These are phyloP conservation scores for Marasmius fiardii DNA, from an alignment of 1,284 basidiomycete genomes.

Conservation along the genomic window DNA sequence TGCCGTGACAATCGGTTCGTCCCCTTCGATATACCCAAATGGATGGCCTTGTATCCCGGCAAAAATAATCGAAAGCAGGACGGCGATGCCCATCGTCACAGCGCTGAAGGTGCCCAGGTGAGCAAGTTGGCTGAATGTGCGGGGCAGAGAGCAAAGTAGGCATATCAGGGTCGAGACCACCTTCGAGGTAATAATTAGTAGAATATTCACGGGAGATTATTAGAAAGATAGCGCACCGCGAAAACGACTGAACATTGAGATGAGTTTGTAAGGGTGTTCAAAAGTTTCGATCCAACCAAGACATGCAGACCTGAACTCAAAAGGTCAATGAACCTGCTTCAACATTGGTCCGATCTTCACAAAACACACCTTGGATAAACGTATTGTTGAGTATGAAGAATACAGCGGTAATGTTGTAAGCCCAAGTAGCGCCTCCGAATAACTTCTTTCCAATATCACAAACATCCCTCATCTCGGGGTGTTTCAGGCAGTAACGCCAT, in stretches of 20 bases:
- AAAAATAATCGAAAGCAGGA: constrained; percentile 51
- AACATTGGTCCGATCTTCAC: neutral
- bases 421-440: constrained; percentile 42
- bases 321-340: too few species aligned
- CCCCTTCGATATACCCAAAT: constrained; percentile 32
- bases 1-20: constrained; percentile 35
- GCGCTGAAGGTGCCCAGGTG: constrained; percentile 42
- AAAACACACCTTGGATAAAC: constrained; percentile 38
- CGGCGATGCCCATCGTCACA: constrained; percentile 53
- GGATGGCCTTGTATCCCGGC: constrained; percentile 48
- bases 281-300: constrained; percentile 39
- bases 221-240: constrained; percentile 23
- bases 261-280: constrained; percentile 61
- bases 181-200: constrained; percentile 1
- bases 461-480: constrained; percentile 59
- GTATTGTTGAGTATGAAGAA: constrained; percentile 50
- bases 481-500: constrained; percentile 55
- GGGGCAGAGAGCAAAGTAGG: constrained; percentile 49
- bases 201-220: neutral
- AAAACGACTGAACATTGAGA: constrained; percentile 55
- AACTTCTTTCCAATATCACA: constrained; percentile 61
- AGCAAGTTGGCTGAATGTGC: constrained; percentile 50
- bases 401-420: constrained; percentile 44
- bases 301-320: constrained; percentile 38
- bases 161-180: constrained; percentile 37